Evolutionary conservation across 1,284 basidiomycete species (phyloP), one percentile per base, ranked within the genome.

Genomic region (Veloporphyrellus conicus): DNA sequence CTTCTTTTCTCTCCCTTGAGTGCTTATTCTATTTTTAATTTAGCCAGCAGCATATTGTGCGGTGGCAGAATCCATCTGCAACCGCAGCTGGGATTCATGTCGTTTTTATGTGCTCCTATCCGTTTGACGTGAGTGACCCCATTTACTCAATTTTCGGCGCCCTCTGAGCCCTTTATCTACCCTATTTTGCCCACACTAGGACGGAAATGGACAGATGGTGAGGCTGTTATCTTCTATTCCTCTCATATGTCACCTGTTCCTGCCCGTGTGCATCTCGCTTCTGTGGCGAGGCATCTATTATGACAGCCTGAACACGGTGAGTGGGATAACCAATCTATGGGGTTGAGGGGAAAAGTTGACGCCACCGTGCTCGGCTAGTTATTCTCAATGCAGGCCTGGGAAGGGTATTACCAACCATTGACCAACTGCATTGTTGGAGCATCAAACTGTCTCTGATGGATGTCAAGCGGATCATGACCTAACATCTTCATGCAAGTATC

Each of bases 61-160:
- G 62, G 27, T 68, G 68, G 68, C 63, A 62, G 28, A 72, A 74
- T 45, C 71, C 72, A 9, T 75, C 75, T 47, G 69, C 71, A 10
- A 68, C 67, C 1, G 71, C 72, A 20, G 72, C 71, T 18, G 75
- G 73, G 73, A 53, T 72, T 3, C 72, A 75, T 48, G 59, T 74
- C 4, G 62, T 69, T 0, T 57, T 75, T 42, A 68, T 62, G n/a
- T 62, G 69, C 6, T 74, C 71, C 45, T 73, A 75, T 52, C 73
- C 72, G 1, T 75, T 73, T 31, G 70, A 75, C 36, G 71, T 71
- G 58, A 44, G 64, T 14, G 1, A 11, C 15, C 19, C 16, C 20
- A 15, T n/a, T n/a, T 2, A 37, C 11, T 41, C 12, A n/a, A 8
- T 29, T 34, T n/a, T 22, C 7, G 6, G 3, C 5, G n/a, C n/a